Conservation (phyloP, 139 green algal genomes). For the Chlamydomonas applanata region DNA sequence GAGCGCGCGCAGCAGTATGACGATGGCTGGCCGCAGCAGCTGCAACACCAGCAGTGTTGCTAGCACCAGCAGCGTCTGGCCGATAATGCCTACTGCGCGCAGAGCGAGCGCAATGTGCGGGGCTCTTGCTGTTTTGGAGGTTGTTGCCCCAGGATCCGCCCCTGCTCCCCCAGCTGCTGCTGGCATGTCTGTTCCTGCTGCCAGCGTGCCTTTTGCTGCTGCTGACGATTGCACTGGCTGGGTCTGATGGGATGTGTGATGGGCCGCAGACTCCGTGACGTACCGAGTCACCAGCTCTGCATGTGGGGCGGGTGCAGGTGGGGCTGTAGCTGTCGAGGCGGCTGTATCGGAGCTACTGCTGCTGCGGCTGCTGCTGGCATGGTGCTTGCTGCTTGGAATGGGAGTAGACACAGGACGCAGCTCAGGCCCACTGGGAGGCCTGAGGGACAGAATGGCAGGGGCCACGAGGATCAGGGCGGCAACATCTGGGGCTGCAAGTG, state of each 20-base stretch:
- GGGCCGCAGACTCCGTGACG: too few species aligned
- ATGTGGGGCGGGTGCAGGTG: too few species aligned
- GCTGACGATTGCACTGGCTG: too few species aligned
- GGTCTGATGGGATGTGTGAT: too few species aligned
- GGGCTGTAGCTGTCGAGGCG: background rate
- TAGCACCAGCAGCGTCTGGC: slow-evolving; percentile 14
- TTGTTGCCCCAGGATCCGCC: too few species aligned
- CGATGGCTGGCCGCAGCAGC: slow-evolving; percentile 45
- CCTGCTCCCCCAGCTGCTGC: too few species aligned
- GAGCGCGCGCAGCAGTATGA: slow-evolving; percentile 57
- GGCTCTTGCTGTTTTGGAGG: too few species aligned
- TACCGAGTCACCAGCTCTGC: too few species aligned
- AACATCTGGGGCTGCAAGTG: slow-evolving; percentile 13
- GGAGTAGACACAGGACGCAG: background rate
- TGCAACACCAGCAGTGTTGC: slow-evolving; percentile 14
- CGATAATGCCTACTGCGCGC: background rate
- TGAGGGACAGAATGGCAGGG: slow-evolving; percentile 70
- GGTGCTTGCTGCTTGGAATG: slow-evolving; percentile 1
- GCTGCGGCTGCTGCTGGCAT: background rate
- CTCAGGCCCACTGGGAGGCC: too few species aligned
- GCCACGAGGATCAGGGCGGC: slow-evolving; percentile 73
- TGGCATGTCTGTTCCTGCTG: background rate
- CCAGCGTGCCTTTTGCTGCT: background rate
- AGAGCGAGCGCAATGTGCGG: too few species aligned
- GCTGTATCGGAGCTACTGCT: background rate